A percentile compares a stretch with the other conserved stretches of the same genome.
These are phyloP conservation scores for Fusarium pseudocircinatum DNA, from an alignment of 2,329 filamentous ascomycete species.

Conservation along the genomic window DNA sequence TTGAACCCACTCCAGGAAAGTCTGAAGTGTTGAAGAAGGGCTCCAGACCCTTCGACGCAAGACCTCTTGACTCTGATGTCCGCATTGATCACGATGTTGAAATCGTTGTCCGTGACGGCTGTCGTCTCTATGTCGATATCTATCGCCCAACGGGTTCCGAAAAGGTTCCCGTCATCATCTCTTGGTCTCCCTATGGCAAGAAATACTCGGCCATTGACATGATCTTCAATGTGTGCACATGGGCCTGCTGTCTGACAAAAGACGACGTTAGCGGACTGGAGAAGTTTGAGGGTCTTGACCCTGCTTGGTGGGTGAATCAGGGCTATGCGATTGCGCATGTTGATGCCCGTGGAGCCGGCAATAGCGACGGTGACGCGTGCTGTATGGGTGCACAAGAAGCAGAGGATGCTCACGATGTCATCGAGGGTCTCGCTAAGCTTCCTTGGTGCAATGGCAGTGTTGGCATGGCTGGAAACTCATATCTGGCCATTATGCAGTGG, in stretches of 20 bases:
- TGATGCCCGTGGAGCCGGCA: conserved; percentile 9
- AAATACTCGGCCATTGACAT: conserved; percentile 34
- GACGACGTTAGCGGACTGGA: conserved; percentile 18
- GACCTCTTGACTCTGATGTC: conserved; percentile 34
- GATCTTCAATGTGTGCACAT: conserved; percentile 33
- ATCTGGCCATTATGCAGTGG: conserved; percentile 40
- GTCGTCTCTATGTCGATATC: conserved; percentile 30
- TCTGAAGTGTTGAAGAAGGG: conserved; percentile 34
- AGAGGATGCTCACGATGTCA: conserved; percentile 36
- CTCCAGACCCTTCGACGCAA: conserved; percentile 30
- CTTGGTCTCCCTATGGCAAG: conserved; percentile 37
- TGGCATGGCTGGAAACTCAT: conserved; percentile 47
- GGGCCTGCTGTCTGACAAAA: conserved; percentile 29
- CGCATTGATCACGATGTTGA: conserved; percentile 38
- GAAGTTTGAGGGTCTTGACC: conserved; percentile 28
- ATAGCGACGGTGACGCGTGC: conserved; percentile 9
- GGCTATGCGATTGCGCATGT: conserved; percentile 21
- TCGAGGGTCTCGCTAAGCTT: conserved; percentile 43
- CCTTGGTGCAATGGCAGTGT: conserved; percentile 47
- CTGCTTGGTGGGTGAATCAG: conserved; percentile 20
- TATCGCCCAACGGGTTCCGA: background rate
- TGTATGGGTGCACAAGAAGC: conserved; percentile 31
- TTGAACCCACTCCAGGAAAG: conserved; percentile 27
- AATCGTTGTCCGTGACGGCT: conserved; percentile 34
- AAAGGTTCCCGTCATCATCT: conserved; percentile 28